Percentiles rank a stretch among this genome's conserved stretches.
Evolutionary conservation across 2,329 filamentous ascomycete species (phyloP).

Genomic region (Apiospora pterosperma): DNA sequence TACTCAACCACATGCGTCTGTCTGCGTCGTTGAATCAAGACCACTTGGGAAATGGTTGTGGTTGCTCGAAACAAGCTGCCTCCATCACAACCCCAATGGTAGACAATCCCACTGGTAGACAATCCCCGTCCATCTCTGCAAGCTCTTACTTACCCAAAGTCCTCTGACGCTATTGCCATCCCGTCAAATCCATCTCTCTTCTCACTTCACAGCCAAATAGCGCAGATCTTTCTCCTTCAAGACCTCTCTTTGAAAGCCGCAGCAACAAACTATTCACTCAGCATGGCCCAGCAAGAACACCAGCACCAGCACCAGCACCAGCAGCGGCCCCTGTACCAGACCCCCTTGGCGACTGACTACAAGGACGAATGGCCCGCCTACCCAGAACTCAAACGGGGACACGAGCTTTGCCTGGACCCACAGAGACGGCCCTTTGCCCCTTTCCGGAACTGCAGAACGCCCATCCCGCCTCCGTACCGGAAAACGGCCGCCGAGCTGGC

Average conservation of each 20-base stretch:
- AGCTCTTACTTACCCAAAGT: background rate
- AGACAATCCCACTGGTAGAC: background rate
- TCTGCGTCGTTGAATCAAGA: background rate
- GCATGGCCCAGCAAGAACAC: constrained; percentile 1
- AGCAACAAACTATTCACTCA: background rate
- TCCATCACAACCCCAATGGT: background rate
- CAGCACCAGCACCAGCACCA: constrained; percentile 7
- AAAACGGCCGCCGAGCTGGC: background rate
- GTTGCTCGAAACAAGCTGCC: background rate
- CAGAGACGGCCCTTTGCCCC: background rate
- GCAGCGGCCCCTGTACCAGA: constrained; percentile 2
- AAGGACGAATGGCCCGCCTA: background rate
- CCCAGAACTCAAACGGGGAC: background rate
- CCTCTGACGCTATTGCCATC: background rate
- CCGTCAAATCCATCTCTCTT: background rate
- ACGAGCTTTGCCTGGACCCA: background rate
- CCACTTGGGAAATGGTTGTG: background rate
- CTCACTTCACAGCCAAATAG: background rate
- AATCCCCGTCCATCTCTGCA: background rate
- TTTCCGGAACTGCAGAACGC: background rate
- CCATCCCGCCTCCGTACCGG: background rate
- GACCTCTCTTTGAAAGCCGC: background rate
- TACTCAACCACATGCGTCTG: background rate
- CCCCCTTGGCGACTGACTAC: background rate
- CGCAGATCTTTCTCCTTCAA: background rate